Base-by-base conservation (phyloP, 352 stramenopile species). In the Albugo laibachii region DNA sequence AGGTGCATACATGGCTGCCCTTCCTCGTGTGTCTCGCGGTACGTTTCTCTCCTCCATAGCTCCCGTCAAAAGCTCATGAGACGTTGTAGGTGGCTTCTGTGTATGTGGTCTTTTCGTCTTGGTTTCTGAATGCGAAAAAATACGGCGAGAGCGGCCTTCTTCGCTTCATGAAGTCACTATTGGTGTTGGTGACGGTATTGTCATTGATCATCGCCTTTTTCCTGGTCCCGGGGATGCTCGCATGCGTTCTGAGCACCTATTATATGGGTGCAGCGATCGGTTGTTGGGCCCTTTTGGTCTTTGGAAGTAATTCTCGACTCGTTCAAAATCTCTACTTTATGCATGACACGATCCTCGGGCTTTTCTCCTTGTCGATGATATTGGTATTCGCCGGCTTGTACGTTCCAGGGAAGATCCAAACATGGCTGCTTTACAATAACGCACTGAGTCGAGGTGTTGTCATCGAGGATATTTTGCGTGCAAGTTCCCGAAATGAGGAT, bases 371-470 rank as follows among this genome's bases (percentile, higher is more conserved):
- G 54, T 72, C 85, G 41, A 57, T 96, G 18, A 81, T 98, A 21
- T 71, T 96, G 45, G 57, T 97, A 15, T 65, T 97, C 14, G 78
- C 79, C 24, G 84, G 88, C 65, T 82, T 83, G 5, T 78, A 81
- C 50, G 69, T 97, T 40, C 84, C 83, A 13, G 74, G 84, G 48
- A 84, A 94, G 54, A 85, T 97, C 39, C 92, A 98, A 63, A 97
- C 92, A 27, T 97, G 89, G 91, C 63, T 98, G 42, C 66, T 98
- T 1, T 98, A 97, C 67, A 95, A 97, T 66, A 97, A 98, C 57
- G 93, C 93, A 15, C 59, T 98, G 24, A 96, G 83, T 16, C 73
- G 82, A 40, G 92, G 95, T 55, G 92, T 98, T 13, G 93, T 97
- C 31, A 95, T 98, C 20, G 92, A 96, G 52, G 92, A 98, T 60